A percentile compares a stretch with the other conserved stretches of the same genome.
Conservation (phyloP, 2,329 filamentous ascomycete species). For the Botrytis hyacinthi region DNA sequence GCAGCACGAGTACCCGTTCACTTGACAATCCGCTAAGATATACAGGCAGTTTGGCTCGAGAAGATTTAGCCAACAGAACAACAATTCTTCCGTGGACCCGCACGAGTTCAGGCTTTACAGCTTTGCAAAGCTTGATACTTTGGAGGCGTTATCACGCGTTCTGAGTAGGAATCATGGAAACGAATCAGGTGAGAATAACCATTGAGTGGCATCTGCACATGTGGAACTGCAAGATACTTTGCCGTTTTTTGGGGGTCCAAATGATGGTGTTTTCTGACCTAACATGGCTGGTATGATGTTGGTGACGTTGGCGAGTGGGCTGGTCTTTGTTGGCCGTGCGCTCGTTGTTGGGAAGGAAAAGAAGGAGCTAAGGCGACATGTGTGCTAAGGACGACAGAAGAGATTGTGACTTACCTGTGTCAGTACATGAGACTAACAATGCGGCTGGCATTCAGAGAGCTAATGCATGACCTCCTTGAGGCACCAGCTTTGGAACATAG, state of each 20-base stretch:
- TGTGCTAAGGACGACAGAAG: neutral
- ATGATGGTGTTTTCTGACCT: neutral
- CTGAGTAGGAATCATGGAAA: conserved; percentile 32
- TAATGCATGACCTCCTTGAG: neutral
- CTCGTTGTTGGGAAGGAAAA: conserved; percentile 28
- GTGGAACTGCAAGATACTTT: conserved; percentile 50
- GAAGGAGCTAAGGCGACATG: conserved; percentile 17
- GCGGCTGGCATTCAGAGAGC: neutral
- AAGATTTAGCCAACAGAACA: conserved; percentile 50
- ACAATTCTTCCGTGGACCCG: conserved; percentile 54
- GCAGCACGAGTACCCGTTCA: neutral
- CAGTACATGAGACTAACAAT: neutral
- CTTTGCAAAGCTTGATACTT: conserved; percentile 48
- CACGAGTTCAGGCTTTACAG: conserved; percentile 51
- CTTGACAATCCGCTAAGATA: conserved; percentile 37
- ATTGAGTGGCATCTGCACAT: conserved; percentile 36
- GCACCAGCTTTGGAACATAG: neutral
- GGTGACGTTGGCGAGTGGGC: conserved; percentile 14
- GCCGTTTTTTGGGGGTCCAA: conserved; percentile 41
- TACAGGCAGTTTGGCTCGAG: conserved; percentile 49
- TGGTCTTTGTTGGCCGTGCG: conserved; percentile 28
- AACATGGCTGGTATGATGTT: neutral
- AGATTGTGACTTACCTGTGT: neutral
- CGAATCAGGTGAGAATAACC: conserved; percentile 38
- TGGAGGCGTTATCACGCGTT: conserved; percentile 40